Percentiles rank a stretch among this genome's conserved stretches.
Evolutionary conservation across 345 rosid species (phyloP).

Genomic region (Laguncularia racemosa): DNA sequence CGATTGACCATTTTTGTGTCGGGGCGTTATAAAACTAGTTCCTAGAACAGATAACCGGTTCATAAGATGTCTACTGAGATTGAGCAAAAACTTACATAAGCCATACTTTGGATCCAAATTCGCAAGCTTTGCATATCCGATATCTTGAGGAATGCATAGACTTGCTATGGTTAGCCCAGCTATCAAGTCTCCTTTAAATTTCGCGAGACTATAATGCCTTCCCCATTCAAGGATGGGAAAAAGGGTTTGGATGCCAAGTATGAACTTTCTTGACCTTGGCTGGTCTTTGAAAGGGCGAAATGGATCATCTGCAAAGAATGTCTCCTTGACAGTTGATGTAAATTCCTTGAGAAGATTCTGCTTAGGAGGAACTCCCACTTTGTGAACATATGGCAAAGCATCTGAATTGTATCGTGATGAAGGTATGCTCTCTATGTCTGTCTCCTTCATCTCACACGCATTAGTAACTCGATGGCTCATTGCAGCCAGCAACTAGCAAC

Average conservation of each 20-base stretch:
- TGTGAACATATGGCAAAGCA: conserved; percentile 6
- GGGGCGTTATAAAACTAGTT: too few relatives aligned
- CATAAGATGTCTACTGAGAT: not conserved
- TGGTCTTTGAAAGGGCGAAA: conserved; percentile 36
- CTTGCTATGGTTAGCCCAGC: conserved; percentile 54
- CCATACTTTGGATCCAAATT: conserved; percentile 38
- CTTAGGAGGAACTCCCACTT: conserved; percentile 27
- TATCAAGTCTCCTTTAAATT: conserved; percentile 32
- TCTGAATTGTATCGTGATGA: conserved; percentile 3
- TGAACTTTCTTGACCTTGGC: conserved; percentile 18
- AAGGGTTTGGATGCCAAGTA: conserved; percentile 32
- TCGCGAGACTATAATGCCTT: conserved; percentile 23
- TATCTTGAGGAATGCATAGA: conserved; percentile 54
- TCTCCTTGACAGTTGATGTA: conserved; percentile 27
- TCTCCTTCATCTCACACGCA: not conserved
- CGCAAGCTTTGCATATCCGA: conserved; percentile 42
- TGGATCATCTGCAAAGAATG: conserved; percentile 47
- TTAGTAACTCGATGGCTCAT: not conserved
- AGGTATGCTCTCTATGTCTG: not conserved
- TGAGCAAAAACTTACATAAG: conserved; percentile 22
- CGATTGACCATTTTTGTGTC: too few relatives aligned
- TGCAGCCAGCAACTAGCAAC: not conserved
- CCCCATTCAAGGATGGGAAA: conserved; percentile 43
- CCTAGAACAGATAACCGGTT: too few relatives aligned
- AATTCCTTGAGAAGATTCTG: conserved; percentile 25